These are phyloP conservation scores for Iris macrosiphon DNA, from an alignment of 106 monocot genomes.

Conservation along the genomic window DNA sequence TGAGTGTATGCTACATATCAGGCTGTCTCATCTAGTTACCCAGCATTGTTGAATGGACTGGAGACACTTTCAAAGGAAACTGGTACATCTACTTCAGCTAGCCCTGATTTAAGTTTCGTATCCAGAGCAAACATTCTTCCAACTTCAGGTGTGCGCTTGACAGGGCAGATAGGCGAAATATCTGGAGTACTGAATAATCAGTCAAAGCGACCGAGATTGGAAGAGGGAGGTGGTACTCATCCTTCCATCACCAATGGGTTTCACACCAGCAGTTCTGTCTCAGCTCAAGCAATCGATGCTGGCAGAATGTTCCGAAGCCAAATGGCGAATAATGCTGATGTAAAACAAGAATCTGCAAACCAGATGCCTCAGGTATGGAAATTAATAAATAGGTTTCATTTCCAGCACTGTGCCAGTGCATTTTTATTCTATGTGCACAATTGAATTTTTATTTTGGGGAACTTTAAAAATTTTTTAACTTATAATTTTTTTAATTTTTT, in stretches of 20 bases:
- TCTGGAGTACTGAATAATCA: conserved; percentile 25
- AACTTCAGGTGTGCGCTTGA: conserved; percentile 14
- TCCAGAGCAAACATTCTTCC: conserved; percentile 15
- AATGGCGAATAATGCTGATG: conserved; percentile 15
- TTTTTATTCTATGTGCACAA: too few species aligned
- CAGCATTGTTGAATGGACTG: conserved; percentile 9
- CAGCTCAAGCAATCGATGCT: conserved; percentile 19
- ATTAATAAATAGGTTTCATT: too few species aligned
- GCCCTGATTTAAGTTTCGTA: conserved; percentile 16
- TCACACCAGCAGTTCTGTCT: conserved; percentile 14
- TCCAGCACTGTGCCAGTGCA: too few species aligned
- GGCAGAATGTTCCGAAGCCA: conserved; percentile 21
- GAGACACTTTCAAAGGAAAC: conserved; percentile 30
- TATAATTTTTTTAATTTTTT: too few species aligned
- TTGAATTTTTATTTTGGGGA: too few species aligned
- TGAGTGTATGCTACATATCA: not conserved
- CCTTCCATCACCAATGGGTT: conserved; percentile 7
- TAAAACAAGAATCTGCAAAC: conserved; percentile 27
- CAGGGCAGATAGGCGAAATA: conserved; percentile 5
- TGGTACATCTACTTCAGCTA: conserved; percentile 10
- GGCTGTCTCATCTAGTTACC: conserved; percentile 27
- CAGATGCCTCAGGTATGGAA: conserved; percentile 43
- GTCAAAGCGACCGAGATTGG: conserved; percentile 55
- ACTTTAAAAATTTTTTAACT: too few species aligned
- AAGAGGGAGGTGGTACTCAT: conserved; percentile 25